phyloP scores from a whole-genome alignment of 2,329 filamentous ascomycete species.

The Tolypocladium tundrense region DNA sequence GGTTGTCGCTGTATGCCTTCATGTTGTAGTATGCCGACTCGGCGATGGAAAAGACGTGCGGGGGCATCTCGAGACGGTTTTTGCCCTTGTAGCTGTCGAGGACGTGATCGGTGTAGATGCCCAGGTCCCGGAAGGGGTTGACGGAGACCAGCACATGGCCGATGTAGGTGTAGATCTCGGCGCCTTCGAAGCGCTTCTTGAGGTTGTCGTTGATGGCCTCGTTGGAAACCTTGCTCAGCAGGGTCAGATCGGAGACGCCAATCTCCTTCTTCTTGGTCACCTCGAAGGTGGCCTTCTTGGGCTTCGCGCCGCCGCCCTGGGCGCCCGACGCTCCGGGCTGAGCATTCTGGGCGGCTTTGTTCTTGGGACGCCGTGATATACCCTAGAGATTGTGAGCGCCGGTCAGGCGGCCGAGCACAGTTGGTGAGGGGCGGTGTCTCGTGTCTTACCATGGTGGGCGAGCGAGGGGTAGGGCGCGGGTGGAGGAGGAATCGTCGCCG shows the following conservation, averaged over 20 bases:
- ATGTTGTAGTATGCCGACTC: conserved; percentile 98
- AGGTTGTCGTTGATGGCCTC: conserved; percentile 99
- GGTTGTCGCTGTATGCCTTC: conserved; percentile 98
- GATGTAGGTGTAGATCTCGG: conserved; percentile 99
- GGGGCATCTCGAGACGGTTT: conserved; percentile 89
- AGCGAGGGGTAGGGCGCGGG: conserved; percentile 2
- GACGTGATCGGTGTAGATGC: conserved; percentile 93
- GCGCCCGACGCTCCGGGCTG: conserved; percentile 27
- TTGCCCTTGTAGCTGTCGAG: conserved; percentile 92
- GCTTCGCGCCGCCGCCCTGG: conserved; percentile 42
- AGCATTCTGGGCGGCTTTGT: conserved; percentile 26
- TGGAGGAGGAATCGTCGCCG: conserved; percentile 3
- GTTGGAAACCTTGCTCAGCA: conserved; percentile 97
- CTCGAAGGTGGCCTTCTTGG: conserved; percentile 94
- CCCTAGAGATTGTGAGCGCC: conserved; percentile 14
- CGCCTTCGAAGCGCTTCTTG: conserved; percentile 95
- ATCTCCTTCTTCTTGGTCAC: conserved; percentile 98
- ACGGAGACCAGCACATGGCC: conserved; percentile 98
- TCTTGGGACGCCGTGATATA: conserved; percentile 30
- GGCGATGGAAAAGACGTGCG: conserved; percentile 95
- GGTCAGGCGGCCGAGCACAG: neutral
- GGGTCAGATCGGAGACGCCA: conserved; percentile 90
- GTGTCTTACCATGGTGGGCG: conserved; percentile 21
- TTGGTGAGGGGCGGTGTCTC: conserved; percentile 1
- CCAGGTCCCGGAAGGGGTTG: conserved; percentile 94